Evolutionary conservation across 1,284 basidiomycete species (phyloP), one percentile per base, ranked within the genome.

Genomic region (Austroboletus niveus): DNA sequence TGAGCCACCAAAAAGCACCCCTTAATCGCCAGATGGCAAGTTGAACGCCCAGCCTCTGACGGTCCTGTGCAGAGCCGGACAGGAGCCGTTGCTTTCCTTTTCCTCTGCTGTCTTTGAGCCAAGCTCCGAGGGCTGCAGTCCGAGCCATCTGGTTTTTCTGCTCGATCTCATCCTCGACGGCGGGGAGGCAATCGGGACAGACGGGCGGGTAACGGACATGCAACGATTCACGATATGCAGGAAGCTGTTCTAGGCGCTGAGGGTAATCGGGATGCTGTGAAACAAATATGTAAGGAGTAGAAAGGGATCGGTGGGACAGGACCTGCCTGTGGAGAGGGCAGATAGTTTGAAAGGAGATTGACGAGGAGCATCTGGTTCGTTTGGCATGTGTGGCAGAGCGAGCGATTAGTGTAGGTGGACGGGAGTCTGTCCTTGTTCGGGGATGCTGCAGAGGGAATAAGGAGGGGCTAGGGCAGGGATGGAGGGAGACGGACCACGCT

Each of bases 281-380:
- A 40, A 42, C 48, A 29, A 15, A 27, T 20, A 29, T n/a, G 41
- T 4, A 9, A 34, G 32, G 32, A 9, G 32, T 5, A 24, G 22
- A 24, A 14, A 34, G 32, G 4, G 31, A 46, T 15, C 30, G 12
- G 0, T 8, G 32, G 0, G 29, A 45, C 15, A n/a, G 8, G 17
- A 72, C 79, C 62, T 65, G 82, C 90, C 63, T 77, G 75, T 15
- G 75, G 80, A 51, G 74, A 72, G 45, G 93, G 92, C 0, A 95
- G 79, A 65, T 95, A 97, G 59, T 90, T 93, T 5, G 92, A 89
- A 29, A 96, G 72, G 48, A 97, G 77, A 66, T 94, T 91, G 56
- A 92, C 76, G 47, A 93, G 76, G 30, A 97, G 78, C 69, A 84
- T 87, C 65, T 96, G 91, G 69, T 96, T 96, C n/a, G 90, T 90